These are phyloP conservation scores for Lentinus tigrinus DNA, from an alignment of 768 basidiomycete species.

Conservation along the genomic window DNA sequence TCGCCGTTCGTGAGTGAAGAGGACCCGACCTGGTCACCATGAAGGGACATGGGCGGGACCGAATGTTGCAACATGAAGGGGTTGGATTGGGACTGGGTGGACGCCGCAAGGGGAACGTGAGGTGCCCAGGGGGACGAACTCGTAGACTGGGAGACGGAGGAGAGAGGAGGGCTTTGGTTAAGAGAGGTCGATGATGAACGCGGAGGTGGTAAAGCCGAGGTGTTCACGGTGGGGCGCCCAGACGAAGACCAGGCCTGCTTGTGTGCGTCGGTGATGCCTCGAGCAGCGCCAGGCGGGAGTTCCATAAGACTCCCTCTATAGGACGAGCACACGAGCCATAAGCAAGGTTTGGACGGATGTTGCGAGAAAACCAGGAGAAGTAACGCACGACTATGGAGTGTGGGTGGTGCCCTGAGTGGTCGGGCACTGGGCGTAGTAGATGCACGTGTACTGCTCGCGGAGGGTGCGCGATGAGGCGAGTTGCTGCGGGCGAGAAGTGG, in stretches of 20 bases:
- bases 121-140: conserved; percentile 34
- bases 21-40: conserved; percentile 22
- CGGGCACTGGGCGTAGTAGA: conserved; percentile 15
- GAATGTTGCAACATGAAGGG: conserved; percentile 25
- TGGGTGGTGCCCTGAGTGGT: neutral
- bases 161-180: conserved; percentile 31
- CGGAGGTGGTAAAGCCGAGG: conserved; percentile 28
- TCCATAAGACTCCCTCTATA: conserved; percentile 31
- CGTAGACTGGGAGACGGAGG: conserved; percentile 35
- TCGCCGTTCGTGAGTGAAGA: conserved; percentile 33
- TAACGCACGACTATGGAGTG: conserved; percentile 16
- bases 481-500: neutral
- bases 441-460: conserved; percentile 5
- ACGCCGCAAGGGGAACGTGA: conserved; percentile 24
- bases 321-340: neutral
- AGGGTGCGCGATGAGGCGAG: neutral
- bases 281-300: conserved; percentile 32
- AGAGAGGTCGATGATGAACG: conserved; percentile 30
- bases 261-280: conserved; percentile 28
- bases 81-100: conserved; percentile 17
- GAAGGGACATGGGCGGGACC: conserved; percentile 17
- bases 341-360: conserved; percentile 3
- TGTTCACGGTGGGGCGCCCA: conserved; percentile 38
- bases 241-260: conserved; percentile 32
- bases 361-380: neutral